Percentiles rank a stretch among this genome's conserved stretches.
Evolutionary conservation across 306 rosid species (phyloP).

Genomic region (Acacia crassicarpa): DNA sequence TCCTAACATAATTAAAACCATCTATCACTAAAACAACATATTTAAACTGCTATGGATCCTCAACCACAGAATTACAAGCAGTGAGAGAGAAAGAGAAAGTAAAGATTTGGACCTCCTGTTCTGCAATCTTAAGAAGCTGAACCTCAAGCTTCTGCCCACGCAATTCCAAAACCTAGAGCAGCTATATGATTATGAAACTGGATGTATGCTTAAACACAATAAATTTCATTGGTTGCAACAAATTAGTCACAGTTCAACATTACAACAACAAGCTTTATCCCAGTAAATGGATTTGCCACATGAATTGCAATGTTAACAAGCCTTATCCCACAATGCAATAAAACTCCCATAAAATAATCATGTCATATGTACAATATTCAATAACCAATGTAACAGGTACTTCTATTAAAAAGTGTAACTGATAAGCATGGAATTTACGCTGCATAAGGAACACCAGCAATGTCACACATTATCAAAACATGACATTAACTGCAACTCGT

Average conservation of each 20-base stretch:
- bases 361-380: slow-evolving; percentile 8
- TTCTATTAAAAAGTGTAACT: background rate
- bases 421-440: background rate
- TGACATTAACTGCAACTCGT: background rate
- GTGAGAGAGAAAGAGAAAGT: background rate
- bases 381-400: background rate
- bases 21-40: background rate
- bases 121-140: slow-evolving; percentile 68
- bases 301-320: background rate
- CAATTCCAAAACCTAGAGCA: slow-evolving; percentile 72
- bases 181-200: slow-evolving; percentile 23
- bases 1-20: slow-evolving; percentile 50
- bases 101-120: slow-evolving; percentile 49
- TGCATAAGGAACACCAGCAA: slow-evolving; percentile 6
- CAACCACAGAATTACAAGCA: background rate
- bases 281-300: background rate
- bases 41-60: background rate
- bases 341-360: background rate
- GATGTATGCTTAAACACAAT: slow-evolving; percentile 11
- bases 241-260: background rate
- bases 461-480: background rate
- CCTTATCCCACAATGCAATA: background rate
- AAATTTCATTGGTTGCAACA: background rate
- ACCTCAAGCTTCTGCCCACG: slow-evolving; percentile 86
- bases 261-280: background rate